Evolutionary conservation across 176 grass and related monocot species (phyloP), one percentile per base, ranked within the genome.

Genomic region (Phoenix dactylifera): DNA sequence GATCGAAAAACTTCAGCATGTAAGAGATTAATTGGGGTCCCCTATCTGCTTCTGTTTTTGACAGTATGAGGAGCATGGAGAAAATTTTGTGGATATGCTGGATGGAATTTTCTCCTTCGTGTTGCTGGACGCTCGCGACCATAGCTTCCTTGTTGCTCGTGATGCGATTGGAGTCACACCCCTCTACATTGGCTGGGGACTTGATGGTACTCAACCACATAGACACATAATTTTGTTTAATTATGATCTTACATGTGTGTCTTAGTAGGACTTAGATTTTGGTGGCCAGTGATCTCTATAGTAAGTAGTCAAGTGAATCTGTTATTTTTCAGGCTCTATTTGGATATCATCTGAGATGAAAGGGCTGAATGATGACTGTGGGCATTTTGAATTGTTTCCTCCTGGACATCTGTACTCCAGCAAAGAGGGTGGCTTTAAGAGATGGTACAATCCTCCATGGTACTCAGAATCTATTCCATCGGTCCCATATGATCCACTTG

Each of bases 341-440:
- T 98, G 93, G 93, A 68, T 98, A 30, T 77, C 93, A 15, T 98
- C 93, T 0, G 93, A 98, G 73, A 83, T 98, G 88, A 98, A 98
- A 64, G 93, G 73, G 48, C 71, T 98, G 69, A 77, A 89, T 60
- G 93, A 98, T 25, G 93, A 98, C 50, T 92, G 93, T 67, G 84
- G 80, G 16, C 65, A 79, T 16, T 92, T 92, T 69, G 84, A 92
- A 59, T 62, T 82, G n/a, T 98, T 98, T 76, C 93, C 76, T 20
- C 88, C 93, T 18, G 84, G 93, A 1, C 79, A 83, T 71, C 58
- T 98, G 15, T 92, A 86, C 84, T 92, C 93, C 14, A 88, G 88
- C 73, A 79, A 64, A 74, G 23, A 18, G 51, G 84, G 72, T 12
- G 76, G 76, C 22, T 88, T 76, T 63, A 71, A 74, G 23, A 86